These are phyloP conservation scores for Cryphonectria parasitica DNA, from an alignment of 2,329 filamentous ascomycete genomes.

Conservation along the genomic window DNA sequence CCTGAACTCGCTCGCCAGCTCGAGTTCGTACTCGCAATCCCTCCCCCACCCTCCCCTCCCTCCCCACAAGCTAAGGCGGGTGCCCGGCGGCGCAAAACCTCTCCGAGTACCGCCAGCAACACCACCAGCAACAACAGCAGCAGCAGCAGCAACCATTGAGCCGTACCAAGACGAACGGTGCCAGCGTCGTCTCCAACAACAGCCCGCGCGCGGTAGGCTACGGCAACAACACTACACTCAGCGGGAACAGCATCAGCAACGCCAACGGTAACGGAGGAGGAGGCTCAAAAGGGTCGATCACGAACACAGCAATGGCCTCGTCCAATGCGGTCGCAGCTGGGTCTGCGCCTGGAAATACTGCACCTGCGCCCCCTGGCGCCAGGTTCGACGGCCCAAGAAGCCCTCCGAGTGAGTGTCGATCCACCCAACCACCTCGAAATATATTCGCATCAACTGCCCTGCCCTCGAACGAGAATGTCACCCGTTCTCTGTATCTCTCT, in stretches of 20 bases:
- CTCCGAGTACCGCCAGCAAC: slow-evolving; percentile 51
- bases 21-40: slow-evolving; percentile 19
- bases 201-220: background rate
- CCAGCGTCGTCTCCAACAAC: slow-evolving; percentile 48
- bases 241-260: background rate
- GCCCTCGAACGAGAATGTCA: background rate
- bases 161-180: slow-evolving; percentile 57
- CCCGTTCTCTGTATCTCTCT: background rate
- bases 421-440: slow-evolving; percentile 9
- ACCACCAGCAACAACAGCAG: background rate
- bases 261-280: slow-evolving; percentile 7
- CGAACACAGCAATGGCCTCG: slow-evolving; percentile 37
- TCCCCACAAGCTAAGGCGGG: slow-evolving; percentile 27
- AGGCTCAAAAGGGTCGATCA: slow-evolving; percentile 14
- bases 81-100: slow-evolving; percentile 39
- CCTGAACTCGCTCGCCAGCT: slow-evolving; percentile 7
- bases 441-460: background rate
- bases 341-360: slow-evolving; percentile 5
- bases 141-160: slow-evolving; percentile 34
- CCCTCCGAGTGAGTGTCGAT: slow-evolving; percentile 59
- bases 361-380: slow-evolving; percentile 1
- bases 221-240: background rate
- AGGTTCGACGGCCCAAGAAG: slow-evolving; percentile 63
- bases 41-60: slow-evolving; percentile 19
- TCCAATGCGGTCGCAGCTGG: slow-evolving; percentile 34